Conservation (phyloP, 768 basidiomycete genomes). For the Boletus bicolor region DNA sequence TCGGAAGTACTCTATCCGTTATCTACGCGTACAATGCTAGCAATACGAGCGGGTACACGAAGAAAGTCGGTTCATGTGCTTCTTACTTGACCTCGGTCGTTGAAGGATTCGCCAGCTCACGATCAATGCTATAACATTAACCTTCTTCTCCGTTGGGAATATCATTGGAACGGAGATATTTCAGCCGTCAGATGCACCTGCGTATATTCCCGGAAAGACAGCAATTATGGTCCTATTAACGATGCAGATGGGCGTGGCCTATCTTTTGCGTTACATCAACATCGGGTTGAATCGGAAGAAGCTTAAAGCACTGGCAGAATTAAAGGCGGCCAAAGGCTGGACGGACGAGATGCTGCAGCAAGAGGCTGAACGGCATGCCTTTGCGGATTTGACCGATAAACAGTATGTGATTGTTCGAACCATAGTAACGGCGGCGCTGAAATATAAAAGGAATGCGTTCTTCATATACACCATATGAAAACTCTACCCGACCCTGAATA, state of each 20-base stretch:
- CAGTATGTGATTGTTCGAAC: conserved; percentile 13
- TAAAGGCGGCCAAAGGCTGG: conserved; percentile 20
- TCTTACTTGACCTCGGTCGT: neutral
- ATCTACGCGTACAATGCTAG: conserved; percentile 28
- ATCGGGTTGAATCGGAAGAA: conserved; percentile 22
- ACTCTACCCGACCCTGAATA: neutral
- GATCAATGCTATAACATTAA: conserved; percentile 19
- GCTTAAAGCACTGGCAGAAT: conserved; percentile 10
- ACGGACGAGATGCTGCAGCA: conserved; percentile 20
- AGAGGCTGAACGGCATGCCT: conserved; percentile 27
- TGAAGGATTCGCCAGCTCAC: conserved; percentile 10
- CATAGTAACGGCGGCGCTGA: neutral
- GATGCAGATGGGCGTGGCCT: conserved; percentile 21
- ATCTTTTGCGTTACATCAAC: conserved; percentile 21
- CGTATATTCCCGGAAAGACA: conserved; percentile 35
- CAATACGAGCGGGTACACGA: conserved; percentile 28
- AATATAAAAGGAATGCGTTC: conserved; percentile 29
- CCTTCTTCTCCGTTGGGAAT: conserved; percentile 21
- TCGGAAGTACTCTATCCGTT: conserved; percentile 23
- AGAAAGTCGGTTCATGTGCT: conserved; percentile 18
- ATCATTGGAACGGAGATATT: conserved; percentile 27
- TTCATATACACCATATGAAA: conserved; percentile 34
- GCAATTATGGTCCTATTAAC: conserved; percentile 30
- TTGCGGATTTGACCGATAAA: conserved; percentile 29
- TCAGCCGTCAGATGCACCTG: conserved; percentile 22